Percentiles rank a stretch among this genome's conserved stretches.
These are phyloP conservation scores for Pleoardoris graminearum DNA, from an alignment of 2,329 filamentous ascomycete genomes.

Conservation along the genomic window DNA sequence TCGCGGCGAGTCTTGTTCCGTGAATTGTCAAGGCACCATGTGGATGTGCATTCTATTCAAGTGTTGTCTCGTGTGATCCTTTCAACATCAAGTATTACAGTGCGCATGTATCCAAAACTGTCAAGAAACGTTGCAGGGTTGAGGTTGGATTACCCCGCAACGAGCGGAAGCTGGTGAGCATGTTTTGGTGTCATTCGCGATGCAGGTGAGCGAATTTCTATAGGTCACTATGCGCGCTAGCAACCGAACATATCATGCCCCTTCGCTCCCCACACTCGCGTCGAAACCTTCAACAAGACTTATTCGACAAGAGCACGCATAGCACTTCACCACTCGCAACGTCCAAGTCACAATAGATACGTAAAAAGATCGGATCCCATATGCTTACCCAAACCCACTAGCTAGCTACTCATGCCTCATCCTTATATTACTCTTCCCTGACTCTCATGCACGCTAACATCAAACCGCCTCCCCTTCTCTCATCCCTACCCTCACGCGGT, in stretches of 20 bases:
- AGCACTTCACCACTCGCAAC: too few species aligned
- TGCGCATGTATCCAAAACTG: background rate
- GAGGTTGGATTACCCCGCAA: background rate
- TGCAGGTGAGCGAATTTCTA: slow-evolving; percentile 5
- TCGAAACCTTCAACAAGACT: too few species aligned
- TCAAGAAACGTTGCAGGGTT: background rate
- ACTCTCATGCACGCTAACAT: background rate
- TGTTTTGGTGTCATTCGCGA: background rate
- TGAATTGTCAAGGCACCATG: background rate
- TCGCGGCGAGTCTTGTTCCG: background rate
- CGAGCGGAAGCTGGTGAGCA: background rate
- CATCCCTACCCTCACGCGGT: background rate
- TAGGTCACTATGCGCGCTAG: too few species aligned
- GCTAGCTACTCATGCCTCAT: too few species aligned
- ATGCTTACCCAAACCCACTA: too few species aligned
- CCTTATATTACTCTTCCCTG: background rate
- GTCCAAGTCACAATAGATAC: too few species aligned
- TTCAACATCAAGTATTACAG: background rate
- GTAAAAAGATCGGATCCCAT: too few species aligned
- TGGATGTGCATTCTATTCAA: background rate
- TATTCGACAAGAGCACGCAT: too few species aligned
- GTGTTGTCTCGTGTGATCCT: background rate
- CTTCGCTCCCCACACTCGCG: too few species aligned
- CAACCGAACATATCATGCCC: too few species aligned
- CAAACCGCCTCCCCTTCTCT: background rate